Conservation (phyloP, 768 basidiomycete species). For the Suillus paluster region DNA sequence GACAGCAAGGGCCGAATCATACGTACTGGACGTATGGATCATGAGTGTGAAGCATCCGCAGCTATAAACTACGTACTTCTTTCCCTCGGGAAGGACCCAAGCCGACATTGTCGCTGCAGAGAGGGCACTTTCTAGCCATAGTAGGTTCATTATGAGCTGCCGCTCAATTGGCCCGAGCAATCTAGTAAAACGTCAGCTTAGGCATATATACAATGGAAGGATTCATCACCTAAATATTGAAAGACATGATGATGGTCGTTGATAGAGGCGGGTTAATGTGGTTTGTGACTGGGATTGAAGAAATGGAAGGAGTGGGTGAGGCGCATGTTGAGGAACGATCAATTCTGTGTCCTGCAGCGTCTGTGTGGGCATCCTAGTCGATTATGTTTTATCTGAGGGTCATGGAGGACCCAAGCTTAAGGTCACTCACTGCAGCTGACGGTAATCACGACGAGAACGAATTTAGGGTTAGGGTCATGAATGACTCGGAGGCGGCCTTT, state of each 20-base stretch:
- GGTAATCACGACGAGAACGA: not conserved
- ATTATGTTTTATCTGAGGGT: conserved; percentile 2
- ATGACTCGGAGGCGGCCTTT: too few species aligned
- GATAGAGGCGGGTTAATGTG: conserved; percentile 78
- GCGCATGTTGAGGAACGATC: conserved; percentile 31
- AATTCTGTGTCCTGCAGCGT: conserved; percentile 7
- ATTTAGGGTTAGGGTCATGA: not conserved
- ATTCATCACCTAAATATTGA: conserved; percentile 77
- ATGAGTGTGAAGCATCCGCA: not conserved
- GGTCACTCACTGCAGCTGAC: not conserved
- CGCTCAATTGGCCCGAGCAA: conserved; percentile 78
- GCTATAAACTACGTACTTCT: conserved; percentile 52
- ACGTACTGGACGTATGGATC: conserved; percentile 51
- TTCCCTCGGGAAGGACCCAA: conserved; percentile 78
- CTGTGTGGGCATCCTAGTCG: conserved; percentile 9
- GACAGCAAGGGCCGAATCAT: conserved; percentile 68
- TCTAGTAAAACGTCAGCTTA: conserved; percentile 41
- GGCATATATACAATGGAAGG: not conserved
- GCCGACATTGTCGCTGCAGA: conserved; percentile 67
- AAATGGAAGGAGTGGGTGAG: conserved; percentile 79
- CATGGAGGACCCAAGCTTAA: not conserved
- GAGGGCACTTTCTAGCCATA: conserved; percentile 86
- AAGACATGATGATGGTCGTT: conserved; percentile 85
- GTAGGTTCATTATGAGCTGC: conserved; percentile 84
- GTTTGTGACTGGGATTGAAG: conserved; percentile 81